Conservation (phyloP, 2,329 filamentous ascomycete genomes). For the Clarireedia sp. region DNA sequence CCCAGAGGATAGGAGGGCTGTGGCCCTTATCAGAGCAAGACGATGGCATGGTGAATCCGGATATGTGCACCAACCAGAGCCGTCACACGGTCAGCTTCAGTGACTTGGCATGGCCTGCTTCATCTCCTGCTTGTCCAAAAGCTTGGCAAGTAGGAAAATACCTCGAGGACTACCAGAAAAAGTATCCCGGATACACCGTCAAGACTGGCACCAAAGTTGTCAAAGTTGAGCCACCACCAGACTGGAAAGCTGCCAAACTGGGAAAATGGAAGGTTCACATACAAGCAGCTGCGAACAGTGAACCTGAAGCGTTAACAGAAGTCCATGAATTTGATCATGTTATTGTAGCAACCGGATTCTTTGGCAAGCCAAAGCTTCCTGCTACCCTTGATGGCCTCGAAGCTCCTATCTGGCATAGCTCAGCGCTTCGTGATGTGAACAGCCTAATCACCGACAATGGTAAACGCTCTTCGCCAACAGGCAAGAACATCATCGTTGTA, state of each 20-base stretch:
- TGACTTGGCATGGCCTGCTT: slow-evolving; percentile 62
- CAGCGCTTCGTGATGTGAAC: slow-evolving; percentile 50
- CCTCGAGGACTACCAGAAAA: slow-evolving; percentile 52
- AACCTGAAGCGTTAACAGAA: neutral
- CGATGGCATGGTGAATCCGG: slow-evolving; percentile 48
- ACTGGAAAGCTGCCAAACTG: neutral
- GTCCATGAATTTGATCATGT: slow-evolving; percentile 55
- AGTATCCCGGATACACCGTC: slow-evolving; percentile 37
- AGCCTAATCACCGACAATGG: slow-evolving; percentile 35
- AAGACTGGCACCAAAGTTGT: slow-evolving; percentile 17
- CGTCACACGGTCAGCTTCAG: slow-evolving; percentile 66
- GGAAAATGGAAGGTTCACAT: slow-evolving; percentile 19
- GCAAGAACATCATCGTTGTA: slow-evolving; percentile 61
- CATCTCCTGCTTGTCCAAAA: slow-evolving; percentile 58
- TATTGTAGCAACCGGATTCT: slow-evolving; percentile 69
- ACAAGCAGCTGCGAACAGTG: neutral
- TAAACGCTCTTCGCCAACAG: slow-evolving; percentile 25
- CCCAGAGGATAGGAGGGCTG: slow-evolving; percentile 63
- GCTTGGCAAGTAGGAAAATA: slow-evolving; percentile 74
- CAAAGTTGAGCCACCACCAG: slow-evolving; percentile 8
- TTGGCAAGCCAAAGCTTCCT: slow-evolving; percentile 53
- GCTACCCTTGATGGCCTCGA: slow-evolving; percentile 31
- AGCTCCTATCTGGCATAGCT: slow-evolving; percentile 58
- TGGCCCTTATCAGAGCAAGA: slow-evolving; percentile 54
- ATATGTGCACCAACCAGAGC: slow-evolving; percentile 69